These are phyloP conservation scores for Ambrosiella xylebori DNA, from an alignment of 2,329 filamentous ascomycete species.

Conservation along the genomic window DNA sequence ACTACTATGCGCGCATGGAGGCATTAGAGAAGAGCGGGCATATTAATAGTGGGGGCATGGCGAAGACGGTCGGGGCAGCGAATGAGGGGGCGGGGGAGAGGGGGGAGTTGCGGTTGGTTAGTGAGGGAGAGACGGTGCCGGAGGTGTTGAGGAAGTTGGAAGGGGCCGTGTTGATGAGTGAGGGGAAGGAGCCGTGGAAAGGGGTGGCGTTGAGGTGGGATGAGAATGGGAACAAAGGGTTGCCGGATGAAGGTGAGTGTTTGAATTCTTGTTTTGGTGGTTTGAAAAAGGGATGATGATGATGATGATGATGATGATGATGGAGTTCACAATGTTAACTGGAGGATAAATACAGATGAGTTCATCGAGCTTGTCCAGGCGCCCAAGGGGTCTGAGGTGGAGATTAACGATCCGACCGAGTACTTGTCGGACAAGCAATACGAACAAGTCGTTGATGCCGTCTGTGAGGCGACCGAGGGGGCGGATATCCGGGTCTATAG, in stretches of 20 bases:
- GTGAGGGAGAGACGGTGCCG: conserved; percentile 43
- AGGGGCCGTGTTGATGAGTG: conserved; percentile 43
- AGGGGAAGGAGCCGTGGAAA: conserved; percentile 74
- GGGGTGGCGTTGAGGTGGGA: conserved; percentile 51
- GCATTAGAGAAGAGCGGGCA: conserved; percentile 1
- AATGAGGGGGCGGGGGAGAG: neutral
- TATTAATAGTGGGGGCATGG: neutral
- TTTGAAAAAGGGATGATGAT: neutral
- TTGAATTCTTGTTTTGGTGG: conserved; percentile 5
- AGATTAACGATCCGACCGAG: conserved; percentile 48
- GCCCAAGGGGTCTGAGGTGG: conserved; percentile 37
- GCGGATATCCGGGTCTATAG: conserved; percentile 59
- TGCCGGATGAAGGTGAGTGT: conserved; percentile 44
- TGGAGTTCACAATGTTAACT: neutral
- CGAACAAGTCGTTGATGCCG: conserved; percentile 47
- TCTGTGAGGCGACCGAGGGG: conserved; percentile 44
- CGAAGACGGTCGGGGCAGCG: neutral
- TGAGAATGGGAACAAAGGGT: conserved; percentile 28
- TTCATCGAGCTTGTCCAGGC: conserved; percentile 48
- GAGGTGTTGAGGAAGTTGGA: conserved; percentile 32
- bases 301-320: neutral
- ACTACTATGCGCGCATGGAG: conserved; percentile 4
- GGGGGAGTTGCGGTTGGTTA: conserved; percentile 32
- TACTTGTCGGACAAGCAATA: conserved; percentile 65
- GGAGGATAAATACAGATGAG: conserved; percentile 34